Conservation (phyloP, 768 basidiomycete species). For the Paxillus involutus region DNA sequence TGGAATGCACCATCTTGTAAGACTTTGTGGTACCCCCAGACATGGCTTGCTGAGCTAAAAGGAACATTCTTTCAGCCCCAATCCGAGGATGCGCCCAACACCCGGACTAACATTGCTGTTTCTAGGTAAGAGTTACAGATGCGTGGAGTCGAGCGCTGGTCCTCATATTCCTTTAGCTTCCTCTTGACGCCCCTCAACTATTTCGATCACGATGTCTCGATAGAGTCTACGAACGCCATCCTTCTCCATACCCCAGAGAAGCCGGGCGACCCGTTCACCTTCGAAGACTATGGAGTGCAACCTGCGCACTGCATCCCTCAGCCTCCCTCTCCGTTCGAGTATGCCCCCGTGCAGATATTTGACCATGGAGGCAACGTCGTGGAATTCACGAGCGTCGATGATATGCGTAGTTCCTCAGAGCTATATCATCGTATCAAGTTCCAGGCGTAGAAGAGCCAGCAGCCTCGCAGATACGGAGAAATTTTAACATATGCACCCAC, state of each 20-base stretch:
- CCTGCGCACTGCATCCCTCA: slow-evolving; percentile 39
- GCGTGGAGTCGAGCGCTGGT: no score
- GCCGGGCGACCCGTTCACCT: slow-evolving; percentile 39
- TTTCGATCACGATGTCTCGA: slow-evolving; percentile 61
- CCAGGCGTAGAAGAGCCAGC: slow-evolving; percentile 12
- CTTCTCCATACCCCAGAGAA: slow-evolving; percentile 40
- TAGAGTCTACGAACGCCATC: slow-evolving; percentile 56
- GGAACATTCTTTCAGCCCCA: slow-evolving; percentile 40
- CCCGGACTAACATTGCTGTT: slow-evolving; percentile 54
- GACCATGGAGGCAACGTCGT: slow-evolving; percentile 35
- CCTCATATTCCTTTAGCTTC: slow-evolving; percentile 37
- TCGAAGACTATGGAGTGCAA: slow-evolving; percentile 55
- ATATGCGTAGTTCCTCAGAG: slow-evolving; percentile 41
- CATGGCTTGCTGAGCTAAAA: background rate
- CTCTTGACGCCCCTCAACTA: slow-evolving; percentile 63
- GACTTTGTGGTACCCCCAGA: background rate
- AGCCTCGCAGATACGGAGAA: background rate
- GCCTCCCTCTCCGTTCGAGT: slow-evolving; percentile 39
- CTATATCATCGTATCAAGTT: slow-evolving; percentile 40
- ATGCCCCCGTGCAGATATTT: slow-evolving; percentile 33
- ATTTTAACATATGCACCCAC: no score
- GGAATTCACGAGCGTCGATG: slow-evolving; percentile 31
- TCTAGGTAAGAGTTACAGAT: slow-evolving; percentile 39
- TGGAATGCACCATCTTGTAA: slow-evolving; percentile 63
- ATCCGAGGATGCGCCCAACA: slow-evolving; percentile 65